Evolutionary conservation across 805 yeast species (phyloP), one percentile per base, ranked within the genome.

Genomic region (Kodamaea fukazawae): DNA sequence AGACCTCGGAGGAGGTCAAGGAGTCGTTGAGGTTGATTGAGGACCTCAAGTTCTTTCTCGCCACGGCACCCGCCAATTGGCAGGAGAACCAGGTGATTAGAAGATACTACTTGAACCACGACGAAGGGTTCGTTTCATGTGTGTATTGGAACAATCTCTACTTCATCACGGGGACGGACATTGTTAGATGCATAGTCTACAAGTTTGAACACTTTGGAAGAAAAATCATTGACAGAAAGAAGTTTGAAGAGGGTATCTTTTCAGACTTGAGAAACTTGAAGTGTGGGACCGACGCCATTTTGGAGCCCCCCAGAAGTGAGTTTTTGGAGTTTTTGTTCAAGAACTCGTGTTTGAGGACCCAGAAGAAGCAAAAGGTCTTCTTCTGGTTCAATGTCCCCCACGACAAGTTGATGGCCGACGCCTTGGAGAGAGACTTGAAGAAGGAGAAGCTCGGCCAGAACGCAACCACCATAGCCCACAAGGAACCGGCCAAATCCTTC

Each of bases 371-470:
- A 59, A 91, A 93, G 57, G 97, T 91, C 31, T 91, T 91, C 58
- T 88, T 84, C 61, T 93, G 98, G 98, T 89, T 86, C 60, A 84
- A 90, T 55, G 97, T 93, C 7, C 93, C 93, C 16, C 98, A 91
- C 61, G 96, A 90, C 56, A 81, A 84, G 56, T 68, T 91, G 32
- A 90, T 93, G 75, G 80, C 88, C 2, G 98, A 93, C 61, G 97
- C 97, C 0, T 65, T 93, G 32, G 97, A 90, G 58, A 73, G 98
- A 51, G 98, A 93, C 58, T 63, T 90, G 55, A 89, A 87, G 62
- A 81, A 85, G 50, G 96, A 90, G 57, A 58, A 67, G 38, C 51
- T 70, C 12, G 67, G 70, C 35, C 87, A 81, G 46, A 65, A 65
- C 5, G 75, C 93, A 2, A 83, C 96, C 1, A 86, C 97, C 1